A percentile compares a stretch with the other conserved stretches of the same genome.
Conservation (phyloP, 768 basidiomycete genomes). For the Phaeolepiota aurea region DNA sequence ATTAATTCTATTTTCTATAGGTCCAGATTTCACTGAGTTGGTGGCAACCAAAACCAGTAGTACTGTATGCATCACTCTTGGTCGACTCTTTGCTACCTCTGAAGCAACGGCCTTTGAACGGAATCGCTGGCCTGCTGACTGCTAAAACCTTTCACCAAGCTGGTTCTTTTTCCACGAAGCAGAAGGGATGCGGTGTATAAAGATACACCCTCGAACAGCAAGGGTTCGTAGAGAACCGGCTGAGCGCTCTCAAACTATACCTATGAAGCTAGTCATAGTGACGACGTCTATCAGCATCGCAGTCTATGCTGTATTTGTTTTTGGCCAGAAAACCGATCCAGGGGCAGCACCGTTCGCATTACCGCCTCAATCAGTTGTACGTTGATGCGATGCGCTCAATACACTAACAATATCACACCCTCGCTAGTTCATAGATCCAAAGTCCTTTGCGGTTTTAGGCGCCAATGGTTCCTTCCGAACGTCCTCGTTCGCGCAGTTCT, state of each 20-base stretch:
- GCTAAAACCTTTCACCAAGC: too few relatives aligned
- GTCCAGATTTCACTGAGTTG: too few relatives aligned
- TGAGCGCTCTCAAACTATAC: neutral
- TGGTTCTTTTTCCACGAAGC: too few relatives aligned
- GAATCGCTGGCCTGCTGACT: too few relatives aligned
- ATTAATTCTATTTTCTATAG: too few relatives aligned
- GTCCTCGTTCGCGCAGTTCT: constrained; percentile 28
- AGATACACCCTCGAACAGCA: neutral
- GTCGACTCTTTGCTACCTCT: too few relatives aligned
- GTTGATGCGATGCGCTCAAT: constrained; percentile 4
- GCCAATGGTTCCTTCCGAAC: constrained; percentile 30
- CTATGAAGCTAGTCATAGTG: neutral
- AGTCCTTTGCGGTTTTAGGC: constrained; percentile 43
- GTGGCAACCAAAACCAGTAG: too few relatives aligned
- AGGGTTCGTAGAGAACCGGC: too few relatives aligned
- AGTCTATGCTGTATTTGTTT: neutral
- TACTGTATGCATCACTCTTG: too few relatives aligned
- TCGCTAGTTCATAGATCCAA: constrained; percentile 40
- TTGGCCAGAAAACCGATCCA: neutral
- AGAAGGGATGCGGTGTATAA: neutral
- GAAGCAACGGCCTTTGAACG: too few relatives aligned
- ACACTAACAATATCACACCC: neutral
- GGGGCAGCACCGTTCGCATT: constrained; percentile 8
- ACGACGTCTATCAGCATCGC: neutral
- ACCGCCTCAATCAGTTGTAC: constrained; percentile 19